Conservation (phyloP, 495 filamentous ascomycete genomes). For the Xylaria castorea region DNA sequence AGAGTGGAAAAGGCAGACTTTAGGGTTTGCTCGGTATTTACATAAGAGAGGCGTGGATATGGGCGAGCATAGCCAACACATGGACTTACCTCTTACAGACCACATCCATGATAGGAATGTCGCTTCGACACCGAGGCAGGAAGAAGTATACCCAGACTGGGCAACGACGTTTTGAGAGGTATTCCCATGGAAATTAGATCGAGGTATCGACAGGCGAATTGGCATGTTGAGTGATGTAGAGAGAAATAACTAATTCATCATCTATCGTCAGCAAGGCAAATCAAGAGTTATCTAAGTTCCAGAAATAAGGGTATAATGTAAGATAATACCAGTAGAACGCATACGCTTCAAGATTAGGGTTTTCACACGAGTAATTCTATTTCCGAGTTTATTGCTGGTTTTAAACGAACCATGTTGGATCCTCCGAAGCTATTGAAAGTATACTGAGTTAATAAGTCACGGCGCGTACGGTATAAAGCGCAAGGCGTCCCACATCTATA, state of each 20-base stretch:
- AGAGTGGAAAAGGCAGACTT: constrained; percentile 52
- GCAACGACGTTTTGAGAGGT: constrained; percentile 34
- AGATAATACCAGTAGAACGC: neutral
- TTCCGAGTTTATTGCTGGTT: neutral
- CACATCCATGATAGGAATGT: constrained; percentile 46
- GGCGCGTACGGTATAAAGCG: too few relatives aligned
- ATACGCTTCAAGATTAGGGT: neutral
- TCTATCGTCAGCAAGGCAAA: neutral
- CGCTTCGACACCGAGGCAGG: constrained; percentile 38
- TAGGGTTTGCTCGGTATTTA: constrained; percentile 55
- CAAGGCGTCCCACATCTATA: too few relatives aligned
- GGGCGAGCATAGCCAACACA: constrained; percentile 56
- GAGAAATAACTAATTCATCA: neutral
- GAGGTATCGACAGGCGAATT: neutral
- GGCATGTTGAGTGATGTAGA: neutral
- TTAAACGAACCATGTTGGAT: neutral
- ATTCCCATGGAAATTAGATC: neutral
- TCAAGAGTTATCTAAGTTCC: neutral
- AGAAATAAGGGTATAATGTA: neutral
- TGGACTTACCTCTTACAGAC: constrained; percentile 43
- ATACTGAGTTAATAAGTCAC: too few relatives aligned
- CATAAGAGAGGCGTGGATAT: constrained; percentile 54
- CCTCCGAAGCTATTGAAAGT: neutral
- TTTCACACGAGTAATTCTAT: neutral
- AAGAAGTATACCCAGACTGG: constrained; percentile 45